A percentile compares a stretch with the other conserved stretches of the same genome.
Conservation (phyloP, 345 rosid species). For the Citrus cavaleriei region DNA sequence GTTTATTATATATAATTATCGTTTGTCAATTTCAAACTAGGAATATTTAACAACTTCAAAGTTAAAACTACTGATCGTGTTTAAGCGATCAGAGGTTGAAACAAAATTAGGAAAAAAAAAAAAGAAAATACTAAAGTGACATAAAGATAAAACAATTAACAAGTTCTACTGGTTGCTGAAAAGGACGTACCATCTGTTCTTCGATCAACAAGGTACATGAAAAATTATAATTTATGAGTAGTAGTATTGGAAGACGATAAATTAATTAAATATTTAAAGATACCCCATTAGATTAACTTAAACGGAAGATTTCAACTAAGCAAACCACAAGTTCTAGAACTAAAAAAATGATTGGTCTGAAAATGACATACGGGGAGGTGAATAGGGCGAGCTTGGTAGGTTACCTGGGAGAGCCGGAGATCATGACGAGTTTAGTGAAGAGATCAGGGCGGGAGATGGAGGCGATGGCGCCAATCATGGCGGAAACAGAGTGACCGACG, state of each 20-base stretch:
- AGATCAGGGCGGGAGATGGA: constrained; percentile 83
- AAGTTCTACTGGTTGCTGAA: not conserved
- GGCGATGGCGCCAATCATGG: constrained; percentile 74
- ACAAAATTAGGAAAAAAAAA: not conserved
- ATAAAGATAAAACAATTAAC: not conserved
- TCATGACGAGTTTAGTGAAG: constrained; percentile 67
- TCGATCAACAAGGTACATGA: not conserved
- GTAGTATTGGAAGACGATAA: not conserved
- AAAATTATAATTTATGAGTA: not conserved
- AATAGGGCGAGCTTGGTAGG: not conserved
- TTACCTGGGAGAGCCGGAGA: constrained; percentile 82
- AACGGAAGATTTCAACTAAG: not conserved
- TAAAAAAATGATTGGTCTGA: not conserved
- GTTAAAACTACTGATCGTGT: not conserved
- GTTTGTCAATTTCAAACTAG: too few relatives aligned
- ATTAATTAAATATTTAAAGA: not conserved
- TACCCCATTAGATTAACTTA: not conserved
- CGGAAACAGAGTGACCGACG: constrained; percentile 88
- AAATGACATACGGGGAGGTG: not conserved
- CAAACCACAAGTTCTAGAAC: not conserved
- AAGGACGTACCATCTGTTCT: not conserved
- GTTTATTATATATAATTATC: too few relatives aligned
- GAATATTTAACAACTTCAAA: not conserved
- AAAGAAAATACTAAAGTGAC: not conserved
- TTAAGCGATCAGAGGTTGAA: not conserved